Base-by-base conservation (phyloP, 345 rosid species). In the Syzygium aromaticum region DNA sequence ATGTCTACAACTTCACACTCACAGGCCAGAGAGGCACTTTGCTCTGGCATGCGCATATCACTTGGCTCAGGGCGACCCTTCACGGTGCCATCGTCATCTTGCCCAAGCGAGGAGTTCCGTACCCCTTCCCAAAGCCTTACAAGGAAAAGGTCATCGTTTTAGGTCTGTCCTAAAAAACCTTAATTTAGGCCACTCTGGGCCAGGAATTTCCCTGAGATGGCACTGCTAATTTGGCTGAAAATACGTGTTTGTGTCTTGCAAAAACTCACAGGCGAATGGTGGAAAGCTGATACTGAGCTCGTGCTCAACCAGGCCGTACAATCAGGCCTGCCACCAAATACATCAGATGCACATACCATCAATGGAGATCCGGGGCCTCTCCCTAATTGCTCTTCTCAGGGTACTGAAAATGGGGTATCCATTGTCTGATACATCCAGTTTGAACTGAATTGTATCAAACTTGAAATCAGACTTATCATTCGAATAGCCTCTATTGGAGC, bases 41-140 rank as follows among this genome's bases (percentile, higher is more conserved):
- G 22, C 93, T 94, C 53, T 96, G 95, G 98, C 97, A 96, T 84
- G 97, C 96, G 23, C 98, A 96, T 86, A 93, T 96, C 88, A 91
- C 95, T 33, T 95, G 98, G 98, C 93, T 94, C 40, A 93, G 98
- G 67, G 87, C 96, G 10, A 96, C 98, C 2, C 16, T 96, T 8
- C 89, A 95, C 23, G 97, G 98, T 11, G 96, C 98, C 38, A 92
- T 96, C 82, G 93, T 96, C 61, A 94, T 96, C 53, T 92, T 93
- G 59, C 98, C 96, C 8, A 94, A 91, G 91, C 89, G 86, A 33
- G 91, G 92, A 40, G 91, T 93, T 54, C 90, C 91, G 73, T 96
- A 94, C 84, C 97, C 98, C 3, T 96, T 95, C 85, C 94, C 94
- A 30, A 93, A 92, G 63, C 96, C 97, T 54, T 77, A 94, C 84